Conservation (phyloP, 805 yeast species). For the Barnettozyma salicaria region DNA sequence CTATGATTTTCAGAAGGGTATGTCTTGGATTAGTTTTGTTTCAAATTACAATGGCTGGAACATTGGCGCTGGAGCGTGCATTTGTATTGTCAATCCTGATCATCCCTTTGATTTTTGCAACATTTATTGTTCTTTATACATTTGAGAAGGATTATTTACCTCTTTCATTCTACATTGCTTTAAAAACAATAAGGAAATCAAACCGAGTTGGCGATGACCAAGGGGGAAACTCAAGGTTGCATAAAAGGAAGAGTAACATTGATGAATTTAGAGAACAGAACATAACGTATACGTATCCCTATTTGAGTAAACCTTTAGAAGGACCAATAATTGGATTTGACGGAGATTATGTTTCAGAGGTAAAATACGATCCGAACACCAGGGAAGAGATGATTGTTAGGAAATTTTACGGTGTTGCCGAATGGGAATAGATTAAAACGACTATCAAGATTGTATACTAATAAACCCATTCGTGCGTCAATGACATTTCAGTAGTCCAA, state of each 20-base stretch:
- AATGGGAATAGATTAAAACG: conserved; percentile 27
- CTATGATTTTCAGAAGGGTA: conserved; percentile 77
- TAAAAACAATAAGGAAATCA: conserved; percentile 52
- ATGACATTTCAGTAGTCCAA: conserved; percentile 10
- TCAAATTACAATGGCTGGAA: conserved; percentile 91
- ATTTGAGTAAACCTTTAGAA: conserved; percentile 60
- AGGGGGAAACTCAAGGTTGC: not conserved
- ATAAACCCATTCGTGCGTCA: conserved; percentile 1
- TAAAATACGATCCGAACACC: conserved; percentile 20
- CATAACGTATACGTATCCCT: conserved; percentile 71
- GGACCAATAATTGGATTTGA: conserved; percentile 69
- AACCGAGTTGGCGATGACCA: conserved; percentile 1
- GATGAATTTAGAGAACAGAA: conserved; percentile 28
- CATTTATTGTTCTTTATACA: conserved; percentile 64
- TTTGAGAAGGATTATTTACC: conserved; percentile 82
- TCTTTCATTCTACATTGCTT: conserved; percentile 77
- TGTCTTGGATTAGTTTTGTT: conserved; percentile 75
- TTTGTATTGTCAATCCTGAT: conserved; percentile 66
- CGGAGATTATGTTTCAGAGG: conserved; percentile 25
- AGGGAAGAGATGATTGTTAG: conserved; percentile 20
- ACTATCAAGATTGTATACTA: not conserved
- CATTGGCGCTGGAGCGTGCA: conserved; percentile 69
- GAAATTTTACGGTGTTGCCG: conserved; percentile 17
- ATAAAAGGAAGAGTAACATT: conserved; percentile 23
- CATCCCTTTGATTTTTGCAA: conserved; percentile 68